phyloP scores from a whole-genome alignment of 2,329 filamentous ascomycete species.

The Sporothrix brasiliensis region DNA sequence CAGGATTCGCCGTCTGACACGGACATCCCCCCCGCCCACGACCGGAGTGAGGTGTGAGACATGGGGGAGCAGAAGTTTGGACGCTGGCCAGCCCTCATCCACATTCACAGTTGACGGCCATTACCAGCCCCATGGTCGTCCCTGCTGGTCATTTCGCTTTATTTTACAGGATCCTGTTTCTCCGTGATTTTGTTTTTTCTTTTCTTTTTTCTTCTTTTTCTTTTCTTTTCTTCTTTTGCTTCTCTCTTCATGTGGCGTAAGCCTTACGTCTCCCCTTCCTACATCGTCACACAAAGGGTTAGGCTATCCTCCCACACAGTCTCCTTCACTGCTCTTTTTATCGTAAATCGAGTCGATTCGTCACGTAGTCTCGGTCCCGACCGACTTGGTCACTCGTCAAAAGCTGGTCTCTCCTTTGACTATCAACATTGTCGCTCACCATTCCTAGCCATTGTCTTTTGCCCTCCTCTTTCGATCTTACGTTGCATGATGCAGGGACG shows the following conservation, averaged over 20 bases:
- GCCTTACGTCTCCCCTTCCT: background rate
- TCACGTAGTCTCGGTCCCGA: background rate
- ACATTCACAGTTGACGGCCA: background rate
- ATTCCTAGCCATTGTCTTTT: background rate
- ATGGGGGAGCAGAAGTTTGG: background rate
- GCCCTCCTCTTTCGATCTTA: background rate
- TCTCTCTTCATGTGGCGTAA: background rate
- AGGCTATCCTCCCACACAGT: background rate
- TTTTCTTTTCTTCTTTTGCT: background rate
- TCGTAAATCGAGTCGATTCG: background rate
- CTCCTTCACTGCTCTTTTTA: background rate
- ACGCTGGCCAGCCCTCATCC: conserved; percentile 13
- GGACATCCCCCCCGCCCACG: conserved; percentile 7
- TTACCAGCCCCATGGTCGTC: background rate
- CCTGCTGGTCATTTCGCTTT: background rate
- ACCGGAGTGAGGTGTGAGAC: background rate
- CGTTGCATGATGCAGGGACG: conserved; percentile 25
- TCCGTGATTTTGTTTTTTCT: background rate
- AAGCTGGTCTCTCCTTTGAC: background rate
- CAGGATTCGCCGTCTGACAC: background rate
- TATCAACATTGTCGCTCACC: background rate
- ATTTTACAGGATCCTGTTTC: background rate
- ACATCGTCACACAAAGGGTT: background rate
- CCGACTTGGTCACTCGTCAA: conserved; percentile 13
- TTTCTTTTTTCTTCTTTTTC: background rate